Conservation (phyloP, 371 early-diverging fungal genomes). For the Neoconidiobolus thromboides region DNA sequence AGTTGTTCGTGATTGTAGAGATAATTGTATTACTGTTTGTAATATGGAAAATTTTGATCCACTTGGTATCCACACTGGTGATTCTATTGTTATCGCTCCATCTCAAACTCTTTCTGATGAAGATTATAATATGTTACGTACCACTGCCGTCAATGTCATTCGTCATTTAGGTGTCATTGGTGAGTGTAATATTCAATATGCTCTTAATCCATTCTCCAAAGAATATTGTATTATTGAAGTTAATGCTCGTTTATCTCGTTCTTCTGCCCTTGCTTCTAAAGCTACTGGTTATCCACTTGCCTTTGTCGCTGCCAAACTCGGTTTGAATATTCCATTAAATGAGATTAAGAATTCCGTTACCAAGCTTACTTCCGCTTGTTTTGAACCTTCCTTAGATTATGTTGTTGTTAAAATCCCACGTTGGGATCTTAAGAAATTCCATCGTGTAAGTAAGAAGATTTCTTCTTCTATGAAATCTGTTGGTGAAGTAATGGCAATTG, state of each 20-base stretch:
- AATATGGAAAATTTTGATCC: slow-evolving; percentile 99
- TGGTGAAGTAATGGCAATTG: slow-evolving; percentile 95
- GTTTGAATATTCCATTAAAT: slow-evolving; percentile 59
- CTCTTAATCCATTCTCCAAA: slow-evolving; percentile 62
- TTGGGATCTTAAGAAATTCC: slow-evolving; percentile 88
- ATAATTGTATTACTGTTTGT: slow-evolving; percentile 95
- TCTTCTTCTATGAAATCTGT: slow-evolving; percentile 85
- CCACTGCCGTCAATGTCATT: slow-evolving; percentile 82
- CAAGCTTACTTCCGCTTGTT: slow-evolving; percentile 78
- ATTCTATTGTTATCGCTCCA: slow-evolving; percentile 91
- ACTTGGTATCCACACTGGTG: slow-evolving; percentile 86
- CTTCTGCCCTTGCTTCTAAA: slow-evolving; percentile 76
- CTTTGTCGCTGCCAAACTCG: slow-evolving; percentile 89
- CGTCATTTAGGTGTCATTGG: slow-evolving; percentile 92
- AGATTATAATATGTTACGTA: slow-evolving; percentile 86
- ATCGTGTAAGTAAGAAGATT: slow-evolving; percentile 58
- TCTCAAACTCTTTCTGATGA: slow-evolving; percentile 83
- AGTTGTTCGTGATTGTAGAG: slow-evolving; percentile 83
- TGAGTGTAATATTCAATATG: slow-evolving; percentile 93
- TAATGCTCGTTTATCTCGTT: slow-evolving; percentile 82
- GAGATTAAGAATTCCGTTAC: slow-evolving; percentile 81
- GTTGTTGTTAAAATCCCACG: slow-evolving; percentile 88
- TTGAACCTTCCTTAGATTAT: slow-evolving; percentile 89
- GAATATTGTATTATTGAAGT: slow-evolving; percentile 91
- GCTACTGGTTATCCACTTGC: slow-evolving; percentile 92